phyloP scores from a whole-genome alignment of 495 filamentous ascomycete species.

The Hyaloscypha bicolor region DNA sequence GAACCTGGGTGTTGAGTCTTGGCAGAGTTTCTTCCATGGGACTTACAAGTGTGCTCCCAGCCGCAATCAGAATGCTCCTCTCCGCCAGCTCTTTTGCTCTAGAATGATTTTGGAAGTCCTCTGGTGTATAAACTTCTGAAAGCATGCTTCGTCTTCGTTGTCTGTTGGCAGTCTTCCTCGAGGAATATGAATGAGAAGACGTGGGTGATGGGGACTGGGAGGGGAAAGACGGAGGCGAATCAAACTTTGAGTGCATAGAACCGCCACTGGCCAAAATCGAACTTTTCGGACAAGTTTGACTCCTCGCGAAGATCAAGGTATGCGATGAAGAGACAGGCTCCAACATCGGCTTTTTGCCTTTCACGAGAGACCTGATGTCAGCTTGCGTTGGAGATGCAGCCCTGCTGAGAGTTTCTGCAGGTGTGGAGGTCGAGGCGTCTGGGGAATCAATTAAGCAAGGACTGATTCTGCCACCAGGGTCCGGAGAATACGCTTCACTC shows the following conservation, averaged over 20 bases:
- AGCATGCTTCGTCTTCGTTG: slow-evolving; percentile 30
- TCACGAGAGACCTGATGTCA: neutral
- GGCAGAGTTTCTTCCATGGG: slow-evolving; percentile 4
- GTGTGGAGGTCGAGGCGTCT: neutral
- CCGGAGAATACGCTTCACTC: slow-evolving; percentile 14
- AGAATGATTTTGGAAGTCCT: slow-evolving; percentile 8
- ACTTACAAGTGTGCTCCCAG: slow-evolving; percentile 19
- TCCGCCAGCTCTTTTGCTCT: slow-evolving; percentile 5
- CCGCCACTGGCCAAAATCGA: slow-evolving; percentile 1
- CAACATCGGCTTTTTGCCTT: neutral
- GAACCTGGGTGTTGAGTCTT: neutral
- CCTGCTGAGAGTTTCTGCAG: neutral
- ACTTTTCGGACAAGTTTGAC: neutral
- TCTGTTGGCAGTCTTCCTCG: slow-evolving; percentile 5
- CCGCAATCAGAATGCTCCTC: slow-evolving; percentile 12
- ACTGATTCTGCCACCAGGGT: neutral
- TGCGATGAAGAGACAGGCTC: neutral
- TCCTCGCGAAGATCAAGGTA: neutral
- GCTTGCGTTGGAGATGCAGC: neutral
- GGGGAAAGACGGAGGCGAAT: neutral
- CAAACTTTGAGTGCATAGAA: neutral
- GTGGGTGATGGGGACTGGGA: neutral
- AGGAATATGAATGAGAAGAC: slow-evolving; percentile 8
- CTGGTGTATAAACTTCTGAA: slow-evolving; percentile 31
- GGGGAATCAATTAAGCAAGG: neutral